Evolutionary conservation across 2,329 filamentous ascomycete genomes (phyloP).

Genomic region (Byssothecium circinans): DNA sequence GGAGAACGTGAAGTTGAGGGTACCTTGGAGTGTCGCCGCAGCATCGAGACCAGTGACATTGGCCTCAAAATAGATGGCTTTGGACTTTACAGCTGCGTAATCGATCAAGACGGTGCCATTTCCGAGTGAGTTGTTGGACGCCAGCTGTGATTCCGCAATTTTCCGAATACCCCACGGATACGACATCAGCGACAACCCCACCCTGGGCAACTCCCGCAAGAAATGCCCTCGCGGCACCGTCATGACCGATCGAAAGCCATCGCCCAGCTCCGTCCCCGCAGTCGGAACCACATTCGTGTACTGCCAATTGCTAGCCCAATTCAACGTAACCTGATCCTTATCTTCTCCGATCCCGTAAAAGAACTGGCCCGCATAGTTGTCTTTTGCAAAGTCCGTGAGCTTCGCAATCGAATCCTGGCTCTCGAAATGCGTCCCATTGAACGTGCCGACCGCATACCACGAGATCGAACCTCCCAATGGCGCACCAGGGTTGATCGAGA

Average conservation of each 20-base stretch:
- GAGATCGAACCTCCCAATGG: conserved; percentile 59
- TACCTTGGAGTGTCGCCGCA: conserved; percentile 36
- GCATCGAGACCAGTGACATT: conserved; percentile 52
- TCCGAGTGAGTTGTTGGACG: conserved; percentile 46
- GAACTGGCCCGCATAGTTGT: conserved; percentile 61
- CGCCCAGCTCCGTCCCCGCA: conserved; percentile 38
- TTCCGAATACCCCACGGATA: conserved; percentile 54
- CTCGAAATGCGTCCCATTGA: conserved; percentile 66
- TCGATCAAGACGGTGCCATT: conserved; percentile 55
- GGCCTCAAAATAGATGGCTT: conserved; percentile 58
- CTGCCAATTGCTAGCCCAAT: conserved; percentile 64
- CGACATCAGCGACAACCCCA: conserved; percentile 56
- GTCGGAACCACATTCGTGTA: conserved; percentile 60
- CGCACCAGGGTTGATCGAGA: conserved; percentile 61
- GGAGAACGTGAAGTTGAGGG: conserved; percentile 57
- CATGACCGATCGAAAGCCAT: conserved; percentile 59
- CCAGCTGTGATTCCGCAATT: conserved; percentile 51
- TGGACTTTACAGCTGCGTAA: conserved; percentile 54
- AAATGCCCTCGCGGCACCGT: conserved; percentile 56
- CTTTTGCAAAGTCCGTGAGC: conserved; percentile 53
- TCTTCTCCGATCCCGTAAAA: conserved; percentile 50
- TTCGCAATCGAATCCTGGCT: conserved; percentile 48
- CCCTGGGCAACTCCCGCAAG: conserved; percentile 54
- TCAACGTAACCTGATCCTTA: conserved; percentile 52
- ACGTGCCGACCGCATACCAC: conserved; percentile 61